Conservation (phyloP, 805 yeast species). For the Starmera dryadoides region DNA sequence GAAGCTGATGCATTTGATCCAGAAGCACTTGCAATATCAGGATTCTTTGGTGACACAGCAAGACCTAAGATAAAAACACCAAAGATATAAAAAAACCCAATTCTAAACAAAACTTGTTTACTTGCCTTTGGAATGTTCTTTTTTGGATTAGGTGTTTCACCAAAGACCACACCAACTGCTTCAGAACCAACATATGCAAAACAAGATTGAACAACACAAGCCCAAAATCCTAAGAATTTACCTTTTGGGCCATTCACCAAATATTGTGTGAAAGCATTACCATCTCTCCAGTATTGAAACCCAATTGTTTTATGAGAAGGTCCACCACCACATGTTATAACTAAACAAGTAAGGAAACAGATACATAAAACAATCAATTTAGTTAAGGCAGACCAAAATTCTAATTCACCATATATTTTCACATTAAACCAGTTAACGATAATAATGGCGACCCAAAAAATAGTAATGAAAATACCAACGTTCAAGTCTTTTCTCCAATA, state of each 20-base stretch:
- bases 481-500: conserved; percentile 40
- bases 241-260: conserved; percentile 34
- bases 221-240: conserved; percentile 43
- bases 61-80: conserved; percentile 49
- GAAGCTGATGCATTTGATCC: conserved; percentile 36
- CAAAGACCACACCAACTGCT: conserved; percentile 39
- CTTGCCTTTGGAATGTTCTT: conserved; percentile 45
- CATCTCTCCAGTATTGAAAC: conserved; percentile 36
- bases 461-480: conserved; percentile 44
- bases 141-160: conserved; percentile 43
- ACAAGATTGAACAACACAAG: conserved; percentile 46
- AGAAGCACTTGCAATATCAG: conserved; percentile 30
- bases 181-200: conserved; percentile 47
- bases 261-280: conserved; percentile 12
- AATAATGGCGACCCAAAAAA: conserved; percentile 37
- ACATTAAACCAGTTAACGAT: conserved; percentile 25
- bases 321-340: conserved; percentile 35
- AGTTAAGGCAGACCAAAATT: conserved; percentile 20
- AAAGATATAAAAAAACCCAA: conserved; percentile 43
- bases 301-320: conserved; percentile 25
- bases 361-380: conserved; percentile 34
- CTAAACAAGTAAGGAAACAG: conserved; percentile 26
- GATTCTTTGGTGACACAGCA: conserved; percentile 46
- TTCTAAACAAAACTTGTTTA: conserved; percentile 46
- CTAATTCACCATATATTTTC: conserved; percentile 3